These are phyloP conservation scores for Hymenoscyphus repandus DNA, from an alignment of 2,329 filamentous ascomycete species.

Conservation along the genomic window DNA sequence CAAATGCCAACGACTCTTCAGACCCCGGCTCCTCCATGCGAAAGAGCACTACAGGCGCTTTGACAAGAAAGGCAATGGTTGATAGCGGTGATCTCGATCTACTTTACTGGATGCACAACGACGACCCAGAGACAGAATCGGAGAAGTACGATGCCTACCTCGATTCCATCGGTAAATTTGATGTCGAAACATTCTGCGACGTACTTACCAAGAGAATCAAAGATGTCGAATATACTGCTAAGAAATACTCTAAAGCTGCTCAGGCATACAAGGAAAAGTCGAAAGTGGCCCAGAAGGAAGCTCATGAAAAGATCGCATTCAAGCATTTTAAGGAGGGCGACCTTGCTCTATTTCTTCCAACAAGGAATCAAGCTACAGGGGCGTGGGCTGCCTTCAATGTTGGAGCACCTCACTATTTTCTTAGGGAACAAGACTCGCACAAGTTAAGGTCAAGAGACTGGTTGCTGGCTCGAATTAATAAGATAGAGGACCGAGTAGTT, in stretches of 20 bases:
- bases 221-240: conserved; percentile 86
- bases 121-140: conserved; percentile 60
- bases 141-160: conserved; percentile 73
- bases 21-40: conserved; percentile 50
- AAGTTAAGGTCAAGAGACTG: conserved; percentile 81
- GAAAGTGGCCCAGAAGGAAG: conserved; percentile 73
- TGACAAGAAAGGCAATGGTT: conserved; percentile 48
- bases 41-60: conserved; percentile 44
- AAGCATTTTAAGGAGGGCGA: conserved; percentile 95
- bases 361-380: conserved; percentile 85
- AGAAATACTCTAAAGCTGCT: conserved; percentile 88
- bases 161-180: conserved; percentile 68
- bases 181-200: conserved; percentile 78
- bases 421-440: conserved; percentile 87
- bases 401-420: conserved; percentile 92
- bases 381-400: conserved; percentile 99
- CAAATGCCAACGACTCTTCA: conserved; percentile 54
- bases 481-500: conserved; percentile 88
- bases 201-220: conserved; percentile 84
- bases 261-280: conserved; percentile 83
- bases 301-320: conserved; percentile 94
- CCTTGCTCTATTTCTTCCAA: conserved; percentile 87
- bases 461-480: conserved; percentile 90
- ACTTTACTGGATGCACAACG: conserved; percentile 75
- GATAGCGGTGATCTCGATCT: conserved; percentile 66